phyloP scores from a whole-genome alignment of 768 basidiomycete species.

The Tricholoma sp. region DNA sequence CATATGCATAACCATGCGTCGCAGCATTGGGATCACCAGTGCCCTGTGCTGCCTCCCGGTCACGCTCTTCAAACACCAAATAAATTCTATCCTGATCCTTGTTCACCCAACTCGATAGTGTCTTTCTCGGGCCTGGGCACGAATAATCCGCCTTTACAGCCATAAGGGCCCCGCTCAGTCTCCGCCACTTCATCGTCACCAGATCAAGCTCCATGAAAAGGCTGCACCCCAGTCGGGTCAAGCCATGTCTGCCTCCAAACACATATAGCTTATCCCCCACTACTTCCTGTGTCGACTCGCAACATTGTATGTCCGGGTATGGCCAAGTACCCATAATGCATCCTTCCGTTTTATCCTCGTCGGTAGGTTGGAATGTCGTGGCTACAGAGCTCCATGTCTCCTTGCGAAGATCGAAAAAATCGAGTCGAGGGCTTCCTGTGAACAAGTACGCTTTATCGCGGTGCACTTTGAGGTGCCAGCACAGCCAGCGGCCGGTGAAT shows the following conservation, averaged over 20 bases:
- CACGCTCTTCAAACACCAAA: slow-evolving; percentile 27
- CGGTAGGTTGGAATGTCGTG: slow-evolving; percentile 15
- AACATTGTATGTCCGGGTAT: slow-evolving; percentile 8
- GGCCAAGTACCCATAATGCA: slow-evolving; percentile 18
- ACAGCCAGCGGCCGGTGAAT: slow-evolving; percentile 9
- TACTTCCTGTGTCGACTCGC: slow-evolving; percentile 16
- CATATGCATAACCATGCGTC: slow-evolving; percentile 18
- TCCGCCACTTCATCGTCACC: slow-evolving; percentile 23
- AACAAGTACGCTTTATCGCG: slow-evolving; percentile 27
- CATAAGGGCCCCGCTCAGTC: slow-evolving; percentile 18
- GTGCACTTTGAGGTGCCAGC: slow-evolving; percentile 10
- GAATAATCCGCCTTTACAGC: slow-evolving; percentile 10
- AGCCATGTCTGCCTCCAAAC: slow-evolving; percentile 29
- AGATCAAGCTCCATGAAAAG: slow-evolving; percentile 32
- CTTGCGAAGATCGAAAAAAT: slow-evolving; percentile 29
- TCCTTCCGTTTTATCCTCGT: slow-evolving; percentile 7
- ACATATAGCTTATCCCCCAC: slow-evolving; percentile 30
- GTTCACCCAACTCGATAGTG: slow-evolving; percentile 28
- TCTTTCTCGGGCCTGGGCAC: slow-evolving; percentile 27
- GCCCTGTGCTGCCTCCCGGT: slow-evolving; percentile 25
- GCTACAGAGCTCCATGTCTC: slow-evolving; percentile 25
- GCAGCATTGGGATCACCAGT: slow-evolving; percentile 17
- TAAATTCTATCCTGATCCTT: slow-evolving; percentile 20
- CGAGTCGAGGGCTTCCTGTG: slow-evolving; percentile 22
- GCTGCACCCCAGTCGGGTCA: slow-evolving; percentile 26